A percentile compares a stretch with the other conserved stretches of the same genome.
Conservation (phyloP, 2,329 filamentous ascomycete genomes). For the Myriosclerotinia curreyana region DNA sequence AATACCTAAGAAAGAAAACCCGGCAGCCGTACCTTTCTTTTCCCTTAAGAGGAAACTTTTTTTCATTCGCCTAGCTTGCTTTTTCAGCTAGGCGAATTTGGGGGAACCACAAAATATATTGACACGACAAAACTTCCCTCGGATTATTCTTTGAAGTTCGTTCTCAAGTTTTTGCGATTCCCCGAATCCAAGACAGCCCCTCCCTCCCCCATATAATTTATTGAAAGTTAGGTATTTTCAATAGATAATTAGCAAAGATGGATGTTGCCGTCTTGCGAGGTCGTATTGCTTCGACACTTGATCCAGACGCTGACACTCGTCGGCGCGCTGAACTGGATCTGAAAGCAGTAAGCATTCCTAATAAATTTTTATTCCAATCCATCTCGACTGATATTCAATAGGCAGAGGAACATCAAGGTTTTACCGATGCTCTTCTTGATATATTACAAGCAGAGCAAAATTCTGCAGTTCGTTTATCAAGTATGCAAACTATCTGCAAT, state of each 20-base stretch:
- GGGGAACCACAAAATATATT: slow-evolving; percentile 23
- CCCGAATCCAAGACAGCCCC: slow-evolving; percentile 7
- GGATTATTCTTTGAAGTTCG: slow-evolving; percentile 19
- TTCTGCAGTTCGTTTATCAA: slow-evolving; percentile 77
- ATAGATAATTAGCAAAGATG: slow-evolving; percentile 48
- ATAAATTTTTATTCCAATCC: slow-evolving; percentile 23
- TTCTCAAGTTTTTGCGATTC: slow-evolving; percentile 18
- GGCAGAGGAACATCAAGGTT: slow-evolving; percentile 88
- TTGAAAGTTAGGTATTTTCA: slow-evolving; percentile 19
- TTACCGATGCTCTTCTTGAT: slow-evolving; percentile 85
- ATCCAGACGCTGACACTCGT: slow-evolving; percentile 70
- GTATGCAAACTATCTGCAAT: slow-evolving; percentile 54
- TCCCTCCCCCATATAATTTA: slow-evolving; percentile 6
- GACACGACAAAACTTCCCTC: slow-evolving; percentile 23
- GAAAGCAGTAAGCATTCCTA: slow-evolving; percentile 62
- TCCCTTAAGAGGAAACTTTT: slow-evolving; percentile 6
- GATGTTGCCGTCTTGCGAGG: slow-evolving; percentile 71
- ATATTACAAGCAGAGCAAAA: slow-evolving; percentile 89
- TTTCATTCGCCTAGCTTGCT: slow-evolving; percentile 22
- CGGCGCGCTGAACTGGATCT: slow-evolving; percentile 76
- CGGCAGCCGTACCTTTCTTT: neutral
- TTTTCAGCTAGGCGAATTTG: slow-evolving; percentile 22
- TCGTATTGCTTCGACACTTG: slow-evolving; percentile 74
- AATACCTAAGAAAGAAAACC: neutral
- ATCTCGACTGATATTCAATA: slow-evolving; percentile 42